These are phyloP conservation scores for Strobilomyces dryophilus DNA, from an alignment of 768 basidiomycete genomes.

Conservation along the genomic window DNA sequence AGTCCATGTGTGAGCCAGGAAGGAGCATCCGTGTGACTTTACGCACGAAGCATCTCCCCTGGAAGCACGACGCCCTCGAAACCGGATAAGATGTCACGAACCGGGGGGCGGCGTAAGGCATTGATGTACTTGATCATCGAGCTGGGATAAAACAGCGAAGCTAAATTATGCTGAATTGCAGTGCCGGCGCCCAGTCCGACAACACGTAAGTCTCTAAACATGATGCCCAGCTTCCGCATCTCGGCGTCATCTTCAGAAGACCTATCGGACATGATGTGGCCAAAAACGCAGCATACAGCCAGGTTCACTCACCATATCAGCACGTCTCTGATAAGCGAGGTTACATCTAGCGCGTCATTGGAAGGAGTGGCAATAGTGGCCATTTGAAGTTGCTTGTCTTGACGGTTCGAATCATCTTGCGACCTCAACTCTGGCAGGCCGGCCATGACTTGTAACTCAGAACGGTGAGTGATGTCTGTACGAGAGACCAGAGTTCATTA, in stretches of 20 bases:
- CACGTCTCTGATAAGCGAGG: slow-evolving; percentile 1
- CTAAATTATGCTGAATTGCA: slow-evolving; percentile 47
- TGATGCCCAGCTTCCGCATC: slow-evolving; percentile 44
- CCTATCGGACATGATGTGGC: slow-evolving; percentile 18
- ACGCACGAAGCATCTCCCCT: slow-evolving; percentile 72
- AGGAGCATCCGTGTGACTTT: slow-evolving; percentile 17
- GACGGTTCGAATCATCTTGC: no score
- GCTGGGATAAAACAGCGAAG: slow-evolving; percentile 46
- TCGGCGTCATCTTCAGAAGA: slow-evolving; percentile 29
- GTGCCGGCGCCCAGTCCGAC: slow-evolving; percentile 43
- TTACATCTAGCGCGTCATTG: no score
- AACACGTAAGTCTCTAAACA: slow-evolving; percentile 49
- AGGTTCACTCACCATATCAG: slow-evolving; percentile 10
- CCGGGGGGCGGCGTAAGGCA: slow-evolving; percentile 52
- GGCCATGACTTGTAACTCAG: no score
- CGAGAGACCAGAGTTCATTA: no score
- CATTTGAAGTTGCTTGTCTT: no score
- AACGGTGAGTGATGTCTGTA: no score
- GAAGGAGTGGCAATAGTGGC: no score
- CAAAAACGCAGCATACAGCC: background rate
- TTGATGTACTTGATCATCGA: slow-evolving; percentile 37
- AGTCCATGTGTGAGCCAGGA: background rate
- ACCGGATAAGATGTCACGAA: slow-evolving; percentile 56
- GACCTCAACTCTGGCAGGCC: no score
- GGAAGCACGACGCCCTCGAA: slow-evolving; percentile 64